phyloP scores from a whole-genome alignment of 208 protist species.

The Crithidia fasciculata region DNA sequence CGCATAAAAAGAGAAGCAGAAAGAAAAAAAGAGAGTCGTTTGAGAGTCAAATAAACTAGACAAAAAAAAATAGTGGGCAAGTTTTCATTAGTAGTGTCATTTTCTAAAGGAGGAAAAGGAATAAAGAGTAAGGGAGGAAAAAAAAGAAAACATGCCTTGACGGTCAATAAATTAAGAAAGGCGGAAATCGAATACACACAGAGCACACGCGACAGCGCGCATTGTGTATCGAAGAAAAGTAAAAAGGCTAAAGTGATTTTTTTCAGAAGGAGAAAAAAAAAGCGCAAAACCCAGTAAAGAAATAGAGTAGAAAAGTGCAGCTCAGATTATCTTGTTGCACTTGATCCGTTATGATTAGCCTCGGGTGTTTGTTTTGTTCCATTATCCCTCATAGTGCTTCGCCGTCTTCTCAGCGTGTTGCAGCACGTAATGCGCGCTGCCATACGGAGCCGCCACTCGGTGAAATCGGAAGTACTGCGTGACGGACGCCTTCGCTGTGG shows the following conservation, averaged over 20 bases:
- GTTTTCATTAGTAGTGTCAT: too few species aligned
- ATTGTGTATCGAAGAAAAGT: too few species aligned
- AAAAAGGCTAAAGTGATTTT: not conserved
- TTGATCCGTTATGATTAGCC: not conserved
- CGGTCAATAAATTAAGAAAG: not conserved
- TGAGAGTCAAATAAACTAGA: not conserved
- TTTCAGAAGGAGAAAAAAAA: not conserved
- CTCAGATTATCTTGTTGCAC: not conserved
- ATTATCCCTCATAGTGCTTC: not conserved
- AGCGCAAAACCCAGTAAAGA: not conserved
- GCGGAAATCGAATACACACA: not conserved
- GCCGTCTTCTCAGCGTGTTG: not conserved
- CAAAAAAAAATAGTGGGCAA: too few species aligned
- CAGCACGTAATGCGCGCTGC: not conserved
- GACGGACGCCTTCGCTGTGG: not conserved
- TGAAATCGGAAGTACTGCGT: slow-evolving; percentile 10
- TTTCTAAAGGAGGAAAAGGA: too few species aligned
- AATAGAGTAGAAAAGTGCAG: not conserved
- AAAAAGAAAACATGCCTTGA: not conserved
- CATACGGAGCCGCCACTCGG: not conserved
- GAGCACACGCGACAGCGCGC: not conserved
- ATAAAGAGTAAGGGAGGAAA: not conserved
- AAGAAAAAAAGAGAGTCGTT: not conserved
- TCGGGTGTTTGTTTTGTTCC: not conserved
- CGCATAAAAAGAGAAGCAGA: not conserved